These are phyloP conservation scores for Pisolithus microcarpus DNA, from an alignment of 768 basidiomycete species.

Conservation along the genomic window DNA sequence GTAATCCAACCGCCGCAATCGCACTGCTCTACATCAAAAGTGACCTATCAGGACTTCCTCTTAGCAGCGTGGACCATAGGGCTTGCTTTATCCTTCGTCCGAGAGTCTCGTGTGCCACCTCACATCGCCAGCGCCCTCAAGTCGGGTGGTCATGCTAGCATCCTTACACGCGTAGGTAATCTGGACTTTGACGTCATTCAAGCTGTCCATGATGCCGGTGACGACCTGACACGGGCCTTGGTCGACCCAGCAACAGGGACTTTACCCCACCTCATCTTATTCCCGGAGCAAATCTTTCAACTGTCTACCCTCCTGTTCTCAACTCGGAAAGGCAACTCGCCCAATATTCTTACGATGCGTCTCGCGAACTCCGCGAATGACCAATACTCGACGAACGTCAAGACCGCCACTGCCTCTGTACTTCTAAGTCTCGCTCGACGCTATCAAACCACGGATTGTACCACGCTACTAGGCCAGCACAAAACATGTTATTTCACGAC, in stretches of 20 bases:
- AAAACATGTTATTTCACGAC: slow-evolving; percentile 25
- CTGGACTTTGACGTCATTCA: slow-evolving; percentile 32
- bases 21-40: slow-evolving; percentile 13
- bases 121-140: slow-evolving; percentile 16
- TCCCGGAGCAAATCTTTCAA: slow-evolving; percentile 33
- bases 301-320: slow-evolving; percentile 33
- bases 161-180: slow-evolving; percentile 21
- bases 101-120: slow-evolving; percentile 14
- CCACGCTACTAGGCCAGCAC: slow-evolving; percentile 18
- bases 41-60: slow-evolving; percentile 33
- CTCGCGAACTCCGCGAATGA: slow-evolving; percentile 22
- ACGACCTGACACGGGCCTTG: slow-evolving; percentile 27
- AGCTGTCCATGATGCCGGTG: slow-evolving; percentile 28
- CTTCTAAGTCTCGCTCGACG: slow-evolving; percentile 41
- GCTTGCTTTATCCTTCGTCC: slow-evolving; percentile 22
- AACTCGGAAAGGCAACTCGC: slow-evolving; percentile 26
- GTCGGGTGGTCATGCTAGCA: slow-evolving; percentile 15
- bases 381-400: slow-evolving; percentile 18
- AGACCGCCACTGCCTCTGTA: slow-evolving; percentile 32
- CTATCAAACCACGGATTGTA: slow-evolving; percentile 29
- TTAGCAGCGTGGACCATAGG: slow-evolving; percentile 33
- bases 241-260: slow-evolving; percentile 30
- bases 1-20: slow-evolving; percentile 27
- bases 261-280: slow-evolving; percentile 36
- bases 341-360: slow-evolving; percentile 24